Evolutionary conservation across 108 stramenopile species (phyloP).

Genomic region (Nitzschia sp.): DNA sequence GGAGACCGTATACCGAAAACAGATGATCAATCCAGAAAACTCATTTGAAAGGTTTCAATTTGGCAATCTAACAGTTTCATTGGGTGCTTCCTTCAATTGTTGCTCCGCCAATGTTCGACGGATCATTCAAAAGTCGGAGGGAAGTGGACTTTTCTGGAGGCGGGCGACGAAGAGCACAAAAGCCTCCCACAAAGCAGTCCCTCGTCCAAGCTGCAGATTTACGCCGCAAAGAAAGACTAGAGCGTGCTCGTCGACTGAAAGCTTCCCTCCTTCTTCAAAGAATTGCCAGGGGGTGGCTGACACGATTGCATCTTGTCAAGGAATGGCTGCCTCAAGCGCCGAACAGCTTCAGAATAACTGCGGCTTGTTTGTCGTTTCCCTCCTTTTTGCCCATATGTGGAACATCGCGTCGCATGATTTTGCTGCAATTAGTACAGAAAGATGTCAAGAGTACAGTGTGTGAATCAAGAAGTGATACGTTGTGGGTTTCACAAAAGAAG

Average conservation of each 20-base stretch:
- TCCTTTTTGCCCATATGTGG: not conserved
- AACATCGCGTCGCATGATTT: too few relatives aligned
- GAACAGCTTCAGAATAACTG: not conserved
- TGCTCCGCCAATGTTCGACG: constrained; percentile 29
- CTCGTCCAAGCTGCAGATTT: constrained; percentile 26
- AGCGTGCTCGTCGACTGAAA: constrained; percentile 17
- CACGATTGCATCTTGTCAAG: constrained; percentile 21
- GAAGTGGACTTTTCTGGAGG: constrained; percentile 33
- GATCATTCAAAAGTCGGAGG: constrained; percentile 24
- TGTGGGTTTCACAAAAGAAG: constrained; percentile 33
- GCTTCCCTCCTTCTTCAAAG: constrained; percentile 26
- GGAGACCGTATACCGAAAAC: too few relatives aligned
- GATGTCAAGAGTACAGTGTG: too few relatives aligned
- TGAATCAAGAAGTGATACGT: not conserved
- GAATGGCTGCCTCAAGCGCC: constrained; percentile 6
- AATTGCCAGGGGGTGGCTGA: constrained; percentile 19
- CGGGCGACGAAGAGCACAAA: constrained; percentile 9
- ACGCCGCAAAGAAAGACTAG: constrained; percentile 32
- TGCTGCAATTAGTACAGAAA: too few relatives aligned
- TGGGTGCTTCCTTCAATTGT: not conserved
- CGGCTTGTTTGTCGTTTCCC: not conserved
- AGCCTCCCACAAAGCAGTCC: constrained; percentile 10
- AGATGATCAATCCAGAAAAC: too few relatives aligned
- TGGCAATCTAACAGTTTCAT: too few relatives aligned
- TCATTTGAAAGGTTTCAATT: too few relatives aligned